Conservation (phyloP, 2,329 filamentous ascomycete genomes). For the Colletotrichum navitas region DNA sequence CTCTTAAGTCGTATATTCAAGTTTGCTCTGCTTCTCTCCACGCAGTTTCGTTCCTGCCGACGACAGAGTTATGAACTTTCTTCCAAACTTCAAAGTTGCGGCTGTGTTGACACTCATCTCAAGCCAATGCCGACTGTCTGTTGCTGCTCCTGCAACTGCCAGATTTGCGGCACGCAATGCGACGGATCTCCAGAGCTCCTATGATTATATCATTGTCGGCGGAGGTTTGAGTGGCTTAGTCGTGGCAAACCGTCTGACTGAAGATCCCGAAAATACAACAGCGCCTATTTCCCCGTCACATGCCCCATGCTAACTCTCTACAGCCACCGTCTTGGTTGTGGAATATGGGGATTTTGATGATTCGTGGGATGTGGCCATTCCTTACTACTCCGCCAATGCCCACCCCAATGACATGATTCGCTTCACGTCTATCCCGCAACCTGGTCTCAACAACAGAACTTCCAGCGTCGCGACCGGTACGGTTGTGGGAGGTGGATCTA, state of each 20-base stretch:
- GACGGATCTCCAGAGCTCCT: conserved; percentile 35
- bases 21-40: background rate
- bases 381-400: conserved; percentile 41
- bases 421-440: conserved; percentile 48
- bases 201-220: conserved; percentile 55
- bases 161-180: conserved; percentile 23
- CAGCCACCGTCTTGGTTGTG: conserved; percentile 48
- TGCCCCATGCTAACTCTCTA: background rate
- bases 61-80: background rate
- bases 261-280: conserved; percentile 46
- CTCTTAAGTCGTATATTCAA: background rate
- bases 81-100: conserved; percentile 2
- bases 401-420: conserved; percentile 46
- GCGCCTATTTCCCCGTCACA: background rate
- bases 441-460: conserved; percentile 46
- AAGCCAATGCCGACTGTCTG: background rate
- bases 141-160: conserved; percentile 17
- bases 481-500: conserved; percentile 46
- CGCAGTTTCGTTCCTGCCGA: background rate
- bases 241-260: conserved; percentile 53
- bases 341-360: conserved; percentile 43
- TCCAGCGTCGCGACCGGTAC: conserved; percentile 48
- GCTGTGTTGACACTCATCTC: conserved; percentile 4
- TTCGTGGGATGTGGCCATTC: conserved; percentile 32
- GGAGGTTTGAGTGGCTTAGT: conserved; percentile 53